These are phyloP conservation scores for Nakazawaea wyomingensis DNA, from an alignment of 805 yeast species.

Conservation along the genomic window DNA sequence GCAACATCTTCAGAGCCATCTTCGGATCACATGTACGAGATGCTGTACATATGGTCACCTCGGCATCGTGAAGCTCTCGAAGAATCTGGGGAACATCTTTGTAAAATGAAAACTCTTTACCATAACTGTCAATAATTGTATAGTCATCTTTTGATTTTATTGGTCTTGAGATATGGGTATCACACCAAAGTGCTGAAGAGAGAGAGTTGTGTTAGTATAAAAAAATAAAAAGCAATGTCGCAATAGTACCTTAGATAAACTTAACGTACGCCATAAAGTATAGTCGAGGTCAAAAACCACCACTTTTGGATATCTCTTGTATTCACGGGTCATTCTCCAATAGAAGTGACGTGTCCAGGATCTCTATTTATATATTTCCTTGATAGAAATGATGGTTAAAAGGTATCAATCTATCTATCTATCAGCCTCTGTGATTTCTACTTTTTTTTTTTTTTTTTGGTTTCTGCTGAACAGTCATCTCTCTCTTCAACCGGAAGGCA, in stretches of 20 bases:
- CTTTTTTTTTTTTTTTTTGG: too few species aligned
- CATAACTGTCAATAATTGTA: constrained; percentile 46
- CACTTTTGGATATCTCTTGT: constrained; percentile 36
- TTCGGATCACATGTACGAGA: constrained; percentile 76
- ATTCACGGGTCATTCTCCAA: too few species aligned
- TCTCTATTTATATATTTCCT: too few species aligned
- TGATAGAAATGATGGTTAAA: too few species aligned
- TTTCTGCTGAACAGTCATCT: too few species aligned
- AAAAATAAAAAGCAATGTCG: too few species aligned
- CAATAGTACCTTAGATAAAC: too few species aligned
- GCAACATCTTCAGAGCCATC: constrained; percentile 63
- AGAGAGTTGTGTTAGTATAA: too few species aligned
- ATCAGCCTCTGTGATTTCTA: too few species aligned
- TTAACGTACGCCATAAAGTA: constrained; percentile 71
- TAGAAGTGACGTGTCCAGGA: too few species aligned
- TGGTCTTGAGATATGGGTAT: constrained; percentile 63
- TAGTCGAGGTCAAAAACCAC: constrained; percentile 74
- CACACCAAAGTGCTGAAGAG: constrained; percentile 70
- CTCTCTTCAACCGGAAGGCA: background rate
- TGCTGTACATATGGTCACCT: constrained; percentile 59
- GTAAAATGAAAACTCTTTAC: constrained; percentile 53
- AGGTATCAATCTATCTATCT: too few species aligned
- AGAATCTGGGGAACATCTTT: constrained; percentile 66
- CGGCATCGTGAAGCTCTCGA: constrained; percentile 39
- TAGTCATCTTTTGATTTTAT: constrained; percentile 31